Base-by-base conservation (phyloP, 768 basidiomycete species). In the Imleria badia region DNA sequence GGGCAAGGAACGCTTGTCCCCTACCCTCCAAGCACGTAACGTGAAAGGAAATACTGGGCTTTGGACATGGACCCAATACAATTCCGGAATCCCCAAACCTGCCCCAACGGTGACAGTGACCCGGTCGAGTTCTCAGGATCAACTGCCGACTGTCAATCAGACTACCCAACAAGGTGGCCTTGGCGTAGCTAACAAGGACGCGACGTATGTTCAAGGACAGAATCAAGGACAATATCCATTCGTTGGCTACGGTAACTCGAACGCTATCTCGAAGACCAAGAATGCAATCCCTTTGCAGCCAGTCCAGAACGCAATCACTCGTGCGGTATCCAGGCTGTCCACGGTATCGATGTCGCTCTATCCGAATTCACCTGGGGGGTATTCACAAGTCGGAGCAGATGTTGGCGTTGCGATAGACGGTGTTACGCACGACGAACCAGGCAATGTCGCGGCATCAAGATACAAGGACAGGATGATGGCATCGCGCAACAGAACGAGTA, bases 1-100 rank as follows among this genome's bases (percentile, higher is more conserved):
- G n/a, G 88, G 89, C 2, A 83, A 84, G 61, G 87, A 90, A 40
- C 70, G 80, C 34, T 79, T 81, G 3, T 79, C 82, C 1, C 68
- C 60, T 29, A 61, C 57, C 13, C 49, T 58, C 23, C 56, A 60
- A 44, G 31, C 48, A 46, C 65, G 70, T 23, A 60, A 72, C 60
- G 74, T 73, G n/a, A 72, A 70, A 13, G 68, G 66, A 50, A 75
- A 77, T 43, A 76, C 72, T 8, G 75, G 78, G 7, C 66, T 76
- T 17, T 86, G 82, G 80, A 77, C 71, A 31, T 85, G 82, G 82
- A 77, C 81, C 1, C 80, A 81, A 58, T 83, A 82, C 31, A 77
- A 76, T 40, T 74, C 78, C 13, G 71, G 66, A 13, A 63, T 72
- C 45, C 69, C 60, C 5, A 72, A 59, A 34, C 68, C 60, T 39